Evolutionary conservation across 768 basidiomycete genomes (phyloP).

Genomic region (Mycena metata): DNA sequence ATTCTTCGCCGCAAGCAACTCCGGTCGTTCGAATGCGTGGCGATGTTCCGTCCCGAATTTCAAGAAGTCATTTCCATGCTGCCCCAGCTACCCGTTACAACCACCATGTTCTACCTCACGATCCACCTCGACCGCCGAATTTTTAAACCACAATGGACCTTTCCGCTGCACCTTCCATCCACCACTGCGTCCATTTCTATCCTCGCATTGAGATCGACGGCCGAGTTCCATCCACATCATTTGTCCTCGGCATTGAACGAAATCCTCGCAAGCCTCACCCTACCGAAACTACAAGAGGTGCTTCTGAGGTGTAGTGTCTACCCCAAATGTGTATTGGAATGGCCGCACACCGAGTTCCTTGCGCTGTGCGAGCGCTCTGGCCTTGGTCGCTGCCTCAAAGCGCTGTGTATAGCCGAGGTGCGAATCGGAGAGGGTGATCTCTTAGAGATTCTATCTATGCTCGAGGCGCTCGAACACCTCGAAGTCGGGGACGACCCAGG

Average conservation of each 20-base stretch:
- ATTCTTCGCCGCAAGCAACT: neutral
- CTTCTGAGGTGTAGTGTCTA: neutral
- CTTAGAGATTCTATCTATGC: slow-evolving; percentile 10
- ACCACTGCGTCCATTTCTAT: slow-evolving; percentile 7
- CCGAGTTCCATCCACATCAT: neutral
- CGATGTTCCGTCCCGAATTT: slow-evolving; percentile 3
- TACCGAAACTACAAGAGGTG: neutral
- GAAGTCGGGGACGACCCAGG: slow-evolving; percentile 9
- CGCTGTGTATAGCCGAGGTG: slow-evolving; percentile 9
- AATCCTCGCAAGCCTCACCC: slow-evolving; percentile 15
- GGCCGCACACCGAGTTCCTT: slow-evolving; percentile 25
- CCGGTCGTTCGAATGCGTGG: slow-evolving; percentile 4
- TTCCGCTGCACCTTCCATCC: slow-evolving; percentile 5
- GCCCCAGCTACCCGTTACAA: neutral
- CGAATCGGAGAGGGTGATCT: slow-evolving; percentile 2
- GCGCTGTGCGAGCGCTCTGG: slow-evolving; percentile 15
- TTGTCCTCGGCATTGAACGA: neutral
- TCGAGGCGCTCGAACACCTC: slow-evolving; percentile 20
- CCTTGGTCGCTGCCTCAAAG: slow-evolving; percentile 16
- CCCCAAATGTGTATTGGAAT: neutral
- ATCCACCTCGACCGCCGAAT: neutral
- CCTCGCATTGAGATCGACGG: neutral
- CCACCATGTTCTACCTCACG: neutral
- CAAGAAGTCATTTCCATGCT: slow-evolving; percentile 4
- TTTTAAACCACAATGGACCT: neutral